Conservation (phyloP, 805 yeast genomes). For the Clavispora fructus region DNA sequence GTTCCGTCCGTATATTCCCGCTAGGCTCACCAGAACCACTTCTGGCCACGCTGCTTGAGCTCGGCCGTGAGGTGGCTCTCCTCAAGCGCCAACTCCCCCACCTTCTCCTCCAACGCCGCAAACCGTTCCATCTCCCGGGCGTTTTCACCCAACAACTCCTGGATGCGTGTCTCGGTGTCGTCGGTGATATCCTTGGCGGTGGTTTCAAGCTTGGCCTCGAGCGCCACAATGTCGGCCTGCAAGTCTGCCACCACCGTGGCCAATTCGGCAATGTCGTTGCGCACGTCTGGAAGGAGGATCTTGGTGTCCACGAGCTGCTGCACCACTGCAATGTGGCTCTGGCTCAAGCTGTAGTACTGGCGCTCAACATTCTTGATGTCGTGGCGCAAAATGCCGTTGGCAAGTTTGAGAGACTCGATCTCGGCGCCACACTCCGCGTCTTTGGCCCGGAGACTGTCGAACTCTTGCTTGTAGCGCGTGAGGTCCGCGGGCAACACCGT, state of each 20-base stretch:
- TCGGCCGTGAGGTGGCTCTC: constrained; percentile 21
- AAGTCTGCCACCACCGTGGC: constrained; percentile 35
- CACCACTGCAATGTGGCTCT: constrained; percentile 82
- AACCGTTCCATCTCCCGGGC: constrained; percentile 35
- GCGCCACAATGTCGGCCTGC: constrained; percentile 29
- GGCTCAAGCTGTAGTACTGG: constrained; percentile 61
- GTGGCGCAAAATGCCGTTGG: constrained; percentile 68
- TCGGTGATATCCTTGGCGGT: constrained; percentile 26
- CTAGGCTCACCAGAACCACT: constrained; percentile 24
- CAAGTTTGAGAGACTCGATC: constrained; percentile 50
- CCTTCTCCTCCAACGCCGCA: constrained; percentile 35
- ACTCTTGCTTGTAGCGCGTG: constrained; percentile 67
- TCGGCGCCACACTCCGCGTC: constrained; percentile 65
- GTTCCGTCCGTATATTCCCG: too few species aligned
- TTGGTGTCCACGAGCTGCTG: constrained; percentile 82
- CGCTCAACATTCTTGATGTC: constrained; percentile 72
- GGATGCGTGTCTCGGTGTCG: constrained; percentile 33
- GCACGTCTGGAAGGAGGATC: constrained; percentile 65
- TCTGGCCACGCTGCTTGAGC: constrained; percentile 17
- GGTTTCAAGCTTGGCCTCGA: constrained; percentile 34
- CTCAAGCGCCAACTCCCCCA: constrained; percentile 21
- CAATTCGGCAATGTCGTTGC: constrained; percentile 68
- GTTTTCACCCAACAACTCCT: constrained; percentile 29
- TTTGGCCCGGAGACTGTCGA: constrained; percentile 59
- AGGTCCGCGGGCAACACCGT: constrained; percentile 69